phyloP scores from a whole-genome alignment of 441 rosid genomes.

The Mallotus repandus region DNA sequence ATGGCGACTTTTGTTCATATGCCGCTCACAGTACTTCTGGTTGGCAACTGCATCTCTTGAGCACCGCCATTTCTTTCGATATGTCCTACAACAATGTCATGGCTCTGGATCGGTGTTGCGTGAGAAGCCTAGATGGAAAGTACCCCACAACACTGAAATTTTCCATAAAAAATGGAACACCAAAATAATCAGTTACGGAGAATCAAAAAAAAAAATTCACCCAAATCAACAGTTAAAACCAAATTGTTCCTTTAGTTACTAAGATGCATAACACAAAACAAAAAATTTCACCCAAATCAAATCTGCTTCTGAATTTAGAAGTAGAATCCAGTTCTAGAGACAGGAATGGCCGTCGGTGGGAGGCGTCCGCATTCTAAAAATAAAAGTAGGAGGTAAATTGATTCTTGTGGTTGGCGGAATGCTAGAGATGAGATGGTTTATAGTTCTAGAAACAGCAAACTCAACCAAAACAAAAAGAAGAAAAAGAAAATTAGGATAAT shows the following conservation, averaged over 20 bases:
- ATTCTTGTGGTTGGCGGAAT: conserved; percentile 31
- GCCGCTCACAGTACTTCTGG: conserved; percentile 89
- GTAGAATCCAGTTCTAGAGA: too few relatives aligned
- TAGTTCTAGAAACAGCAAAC: conserved; percentile 24
- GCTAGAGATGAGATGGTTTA: conserved; percentile 39
- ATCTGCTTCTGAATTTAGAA: too few relatives aligned
- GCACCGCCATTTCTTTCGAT: conserved; percentile 99
- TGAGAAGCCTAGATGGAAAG: conserved; percentile 72
- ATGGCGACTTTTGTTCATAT: too few relatives aligned
- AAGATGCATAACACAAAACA: too few relatives aligned
- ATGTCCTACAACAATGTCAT: conserved; percentile 86
- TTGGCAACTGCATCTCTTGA: conserved; percentile 82
- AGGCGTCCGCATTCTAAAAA: too few relatives aligned
- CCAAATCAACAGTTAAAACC: too few relatives aligned
- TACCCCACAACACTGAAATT: conserved; percentile 64
- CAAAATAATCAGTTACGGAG: background rate
- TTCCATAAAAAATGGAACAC: background rate
- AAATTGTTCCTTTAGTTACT: too few relatives aligned
- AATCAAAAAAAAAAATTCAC: background rate
- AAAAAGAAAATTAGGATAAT: background rate
- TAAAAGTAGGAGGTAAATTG: conserved; percentile 48
- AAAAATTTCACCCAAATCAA: too few relatives aligned
- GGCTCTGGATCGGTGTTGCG: conserved; percentile 79
- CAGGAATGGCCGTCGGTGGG: too few relatives aligned
- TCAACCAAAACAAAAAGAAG: background rate